Conservation (phyloP, 1,139 yeast species). For the Candida tunisiensis region DNA sequence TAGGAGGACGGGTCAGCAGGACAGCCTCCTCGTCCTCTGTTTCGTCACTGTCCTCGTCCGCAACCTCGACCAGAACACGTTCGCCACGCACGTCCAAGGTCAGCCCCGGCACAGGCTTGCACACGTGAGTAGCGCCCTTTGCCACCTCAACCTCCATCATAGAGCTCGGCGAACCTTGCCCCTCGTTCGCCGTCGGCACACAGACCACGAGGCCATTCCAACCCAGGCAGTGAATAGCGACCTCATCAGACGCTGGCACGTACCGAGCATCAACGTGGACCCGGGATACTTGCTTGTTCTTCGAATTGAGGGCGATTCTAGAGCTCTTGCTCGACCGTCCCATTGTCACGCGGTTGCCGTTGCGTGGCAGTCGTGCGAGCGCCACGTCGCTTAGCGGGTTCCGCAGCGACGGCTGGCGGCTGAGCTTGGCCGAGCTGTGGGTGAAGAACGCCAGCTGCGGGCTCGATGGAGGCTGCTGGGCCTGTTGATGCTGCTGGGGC, state of each 20-base stretch:
- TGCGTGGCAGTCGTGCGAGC: conserved; percentile 14
- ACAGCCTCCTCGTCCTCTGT: conserved; percentile 21
- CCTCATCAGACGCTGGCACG: conserved; percentile 9
- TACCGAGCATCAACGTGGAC: conserved; percentile 34
- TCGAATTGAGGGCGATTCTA: conserved; percentile 36
- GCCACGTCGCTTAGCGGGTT: conserved; percentile 17
- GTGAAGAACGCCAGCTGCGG: neutral
- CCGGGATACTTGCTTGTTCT: conserved; percentile 50
- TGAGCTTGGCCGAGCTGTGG: neutral
- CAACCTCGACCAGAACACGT: conserved; percentile 35
- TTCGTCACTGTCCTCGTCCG: conserved; percentile 24
- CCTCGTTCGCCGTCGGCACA: conserved; percentile 25
- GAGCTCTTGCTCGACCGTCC: conserved; percentile 56
- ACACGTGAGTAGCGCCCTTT: conserved; percentile 33
- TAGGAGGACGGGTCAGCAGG: no score
- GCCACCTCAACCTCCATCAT: conserved; percentile 8
- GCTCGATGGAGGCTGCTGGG: conserved; percentile 1
- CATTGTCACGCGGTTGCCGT: conserved; percentile 22
- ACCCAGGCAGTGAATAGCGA: conserved; percentile 41
- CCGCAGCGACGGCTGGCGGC: conserved; percentile 3
- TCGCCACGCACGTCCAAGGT: conserved; percentile 48
- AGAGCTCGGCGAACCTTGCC: conserved; percentile 1
- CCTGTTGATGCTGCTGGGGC: conserved; percentile 1
- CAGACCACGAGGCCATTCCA: conserved; percentile 52
- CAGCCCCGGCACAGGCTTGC: conserved; percentile 41